Evolutionary conservation across 2,329 filamentous ascomycete species (phyloP), one percentile per base, ranked within the genome.

Genomic region (Fusarium nanum): DNA sequence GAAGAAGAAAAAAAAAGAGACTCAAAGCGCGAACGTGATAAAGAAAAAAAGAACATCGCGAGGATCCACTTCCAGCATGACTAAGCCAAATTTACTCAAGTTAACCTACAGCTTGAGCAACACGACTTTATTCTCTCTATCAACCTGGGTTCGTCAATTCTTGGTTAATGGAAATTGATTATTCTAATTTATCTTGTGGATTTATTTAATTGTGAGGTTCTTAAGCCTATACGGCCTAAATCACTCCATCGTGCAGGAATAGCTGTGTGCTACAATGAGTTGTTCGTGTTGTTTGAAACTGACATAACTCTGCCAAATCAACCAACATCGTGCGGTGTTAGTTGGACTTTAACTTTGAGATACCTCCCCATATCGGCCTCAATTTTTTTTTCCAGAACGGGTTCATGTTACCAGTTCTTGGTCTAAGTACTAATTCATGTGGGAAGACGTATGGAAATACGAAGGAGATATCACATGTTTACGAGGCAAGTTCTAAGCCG

Each of bases 1-100:
- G 77, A 76, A 79, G 79, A 78, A 78, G 79, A 75, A 75, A 64
- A 66, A 66, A 28, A 68, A 41, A 53, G 30, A 40, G 12, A 14
- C 30, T 30, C 13, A 30, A 64, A 58, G 60, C 62, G 63, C 59
- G 46, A 27, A 47, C 40, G 11, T 48, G 44, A 30, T 40, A 45
- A 71, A 45, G 23, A 50, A 30, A 14, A 56, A 56, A 66, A 60
- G 18, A 53, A 42, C 12, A 63, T 54, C 41, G 14, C 28, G n/a
- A 61, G 55, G 64, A 46, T 60, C 59, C 68, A 73, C 71, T 65
- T 60, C 7, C 27, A 16, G 7, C 34, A 72, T 76, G 67, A 76
- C 74, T 76, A 70, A 76, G 72, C 72, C 4, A 14, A 1, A 14
- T 63, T 42, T 27, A n/a, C 25, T 9, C 18, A 12, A 12, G 10